Conservation (phyloP, 2,329 filamentous ascomycete species). For the Fusarium nisikadoi region DNA sequence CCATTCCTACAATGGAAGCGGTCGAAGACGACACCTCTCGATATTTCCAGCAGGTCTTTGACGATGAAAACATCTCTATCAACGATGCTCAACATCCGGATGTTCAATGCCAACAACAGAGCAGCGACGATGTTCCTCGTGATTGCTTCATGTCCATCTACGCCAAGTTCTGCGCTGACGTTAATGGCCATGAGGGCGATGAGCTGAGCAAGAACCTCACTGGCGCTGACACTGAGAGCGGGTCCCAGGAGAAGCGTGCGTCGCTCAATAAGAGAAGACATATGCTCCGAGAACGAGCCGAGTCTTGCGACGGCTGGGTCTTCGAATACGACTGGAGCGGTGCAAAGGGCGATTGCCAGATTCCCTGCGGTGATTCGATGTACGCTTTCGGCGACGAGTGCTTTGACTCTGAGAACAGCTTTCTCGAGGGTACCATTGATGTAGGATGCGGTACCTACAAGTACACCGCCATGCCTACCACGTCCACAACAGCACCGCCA, state of each 20-base stretch:
- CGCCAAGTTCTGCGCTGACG: background rate
- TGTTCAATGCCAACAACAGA: background rate
- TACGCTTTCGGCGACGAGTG: slow-evolving; percentile 6
- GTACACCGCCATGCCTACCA: background rate
- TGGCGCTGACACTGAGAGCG: background rate
- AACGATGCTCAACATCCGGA: background rate
- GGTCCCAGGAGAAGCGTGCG: background rate
- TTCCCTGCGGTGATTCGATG: background rate
- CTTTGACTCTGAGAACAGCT: slow-evolving; percentile 1
- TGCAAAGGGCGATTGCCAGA: background rate
- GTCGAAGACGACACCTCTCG: background rate
- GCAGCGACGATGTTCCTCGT: background rate
- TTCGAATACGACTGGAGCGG: slow-evolving; percentile 4
- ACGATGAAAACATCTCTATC: slow-evolving; percentile 1
- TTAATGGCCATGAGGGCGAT: background rate
- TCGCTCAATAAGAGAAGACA: background rate
- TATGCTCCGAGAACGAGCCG: background rate
- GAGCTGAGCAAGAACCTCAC: background rate
- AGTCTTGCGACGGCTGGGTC: background rate
- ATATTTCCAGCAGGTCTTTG: background rate
- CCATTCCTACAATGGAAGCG: background rate
- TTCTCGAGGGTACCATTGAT: background rate
- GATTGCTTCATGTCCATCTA: slow-evolving; percentile 3
- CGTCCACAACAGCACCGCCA: background rate
- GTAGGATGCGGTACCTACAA: slow-evolving; percentile 1